Evolutionary conservation across 306 rosid genomes (phyloP), one percentile per base, ranked within the genome.

Genomic region (Oxytropis ochrocephala): DNA sequence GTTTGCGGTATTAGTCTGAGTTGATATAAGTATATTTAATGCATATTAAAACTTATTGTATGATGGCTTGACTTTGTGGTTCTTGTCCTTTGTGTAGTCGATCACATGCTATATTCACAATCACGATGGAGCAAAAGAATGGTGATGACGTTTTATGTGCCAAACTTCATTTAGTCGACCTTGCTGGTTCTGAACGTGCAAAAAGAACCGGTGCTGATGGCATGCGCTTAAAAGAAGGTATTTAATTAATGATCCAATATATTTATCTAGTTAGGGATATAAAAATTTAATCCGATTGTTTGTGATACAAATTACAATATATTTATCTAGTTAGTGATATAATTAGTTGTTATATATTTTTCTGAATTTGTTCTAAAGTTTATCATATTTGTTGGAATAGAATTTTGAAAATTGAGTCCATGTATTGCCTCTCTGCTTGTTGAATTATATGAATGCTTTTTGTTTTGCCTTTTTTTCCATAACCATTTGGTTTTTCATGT

Each of bases 161-260:
- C 11, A 94, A 94, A 59, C 81, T 94, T 13, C 99, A 94, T 75
- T 50, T 94, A 69, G 99, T 94, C 12, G 99, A 94, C 60, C 88
- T 94, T 75, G 99, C 97, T 70, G 99, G 99, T 78, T 94, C 99
- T 33, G 99, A 94, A 74, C 73, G 99, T 39, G 99, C 97, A 51
- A 94, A 94, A 76, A 57, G 97, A 74, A 94, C 99, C 0, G 99
- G 99, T 41, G 99, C 99, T 0, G 99, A 94, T 67, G 99, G 99
- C 51, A 82, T 94, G 99, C 95, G 97, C 16, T 71, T 94, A 50
- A 94, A 91, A 77, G 97, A 94, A 89, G 99, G 99, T 94, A 91
- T 5, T n/a, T n/a, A n/a, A 41, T 74, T 19, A 18, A 17, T 17
- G 11, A 57, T 46, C 5, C 17, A 4, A 12, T 11, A 43, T n/a